Evolutionary conservation across 2,329 filamentous ascomycete species (phyloP), one percentile per base, ranked within the genome.

Genomic region (Aaosphaeria pasadenensis): DNA sequence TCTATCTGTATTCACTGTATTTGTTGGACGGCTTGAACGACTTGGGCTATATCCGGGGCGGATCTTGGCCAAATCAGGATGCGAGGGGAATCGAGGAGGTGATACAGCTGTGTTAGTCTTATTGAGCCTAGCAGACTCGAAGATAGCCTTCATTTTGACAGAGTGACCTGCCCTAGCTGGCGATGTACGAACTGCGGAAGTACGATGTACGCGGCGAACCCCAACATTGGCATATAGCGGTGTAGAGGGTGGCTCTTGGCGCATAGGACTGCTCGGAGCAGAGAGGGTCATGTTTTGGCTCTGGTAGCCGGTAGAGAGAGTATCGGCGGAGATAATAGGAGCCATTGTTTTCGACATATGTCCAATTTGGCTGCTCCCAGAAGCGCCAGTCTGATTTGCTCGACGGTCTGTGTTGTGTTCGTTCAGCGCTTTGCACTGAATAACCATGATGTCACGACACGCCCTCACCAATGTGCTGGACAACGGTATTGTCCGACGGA

Each of bases 141-240:
- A 69, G 5, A 66, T 62, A 35, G 60, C 55, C 17, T 51, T 60
- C 55, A 68, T 66, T 13, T 61, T 56, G 11, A 45, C 55, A 4
- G 57, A 47, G 49, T 68, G 54, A 4, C 64, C 59, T n/a, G 52
- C 49, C 30, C 64, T 58, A 17, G 64, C 64, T 24, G 66, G 66
- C 4, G 64, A 67, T 30, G 50, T 52, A 11, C 64, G 44, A 13
- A 67, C 42, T 11, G 51, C 41, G 1, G 53, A 50, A 11, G 44
- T 52, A 50, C 57, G 49, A 6, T 56, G 48, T 6, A 50, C 43
- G 1, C 64, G 64, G 29, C 62, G 60, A 24, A 56, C 44, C 33
- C 64, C 50, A n/a, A 60, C 46, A 42, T 64, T 66, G 11, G 62
- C 55, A 38, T 33, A 40, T 24, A 43, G 46, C 4, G 44, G 38